These are phyloP conservation scores for Rhexocercosporidium sp. DNA, from an alignment of 2,329 filamentous ascomycete species.

Conservation along the genomic window DNA sequence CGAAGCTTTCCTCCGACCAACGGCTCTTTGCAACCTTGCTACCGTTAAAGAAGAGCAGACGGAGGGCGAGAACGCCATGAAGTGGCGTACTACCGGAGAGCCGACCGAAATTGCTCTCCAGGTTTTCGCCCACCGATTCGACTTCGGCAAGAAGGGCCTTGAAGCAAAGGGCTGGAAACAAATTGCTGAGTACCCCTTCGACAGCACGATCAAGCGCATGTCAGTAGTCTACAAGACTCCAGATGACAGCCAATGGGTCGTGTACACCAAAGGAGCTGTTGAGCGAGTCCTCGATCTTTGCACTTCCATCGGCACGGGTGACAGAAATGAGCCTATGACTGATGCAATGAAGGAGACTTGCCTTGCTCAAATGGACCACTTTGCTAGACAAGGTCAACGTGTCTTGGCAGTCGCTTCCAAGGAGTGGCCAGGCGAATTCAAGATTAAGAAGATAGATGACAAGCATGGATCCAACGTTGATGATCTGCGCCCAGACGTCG, in stretches of 20 bases:
- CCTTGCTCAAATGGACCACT: conserved; percentile 69
- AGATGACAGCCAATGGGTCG: conserved; percentile 45
- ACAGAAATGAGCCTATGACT: conserved; percentile 27
- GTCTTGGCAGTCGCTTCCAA: conserved; percentile 61
- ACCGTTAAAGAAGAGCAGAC: conserved; percentile 49
- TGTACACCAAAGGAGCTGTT: conserved; percentile 72
- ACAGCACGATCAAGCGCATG: conserved; percentile 79
- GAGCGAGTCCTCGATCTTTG: conserved; percentile 71
- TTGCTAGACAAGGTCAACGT: conserved; percentile 70
- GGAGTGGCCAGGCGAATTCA: conserved; percentile 1
- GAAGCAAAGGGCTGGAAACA: conserved; percentile 57
- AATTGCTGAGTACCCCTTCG: conserved; percentile 73
- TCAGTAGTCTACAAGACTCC: conserved; percentile 66
- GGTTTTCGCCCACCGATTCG: conserved; percentile 73
- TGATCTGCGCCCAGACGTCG: conserved; percentile 49
- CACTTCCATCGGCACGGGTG: conserved; percentile 47
- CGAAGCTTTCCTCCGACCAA: conserved; percentile 56
- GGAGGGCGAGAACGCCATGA: conserved; percentile 45
- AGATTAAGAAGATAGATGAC: conserved; percentile 44
- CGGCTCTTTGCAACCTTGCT: conserved; percentile 63
- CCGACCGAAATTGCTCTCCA: conserved; percentile 77
- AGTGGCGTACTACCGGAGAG: conserved; percentile 66
- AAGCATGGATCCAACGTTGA: conserved; percentile 43
- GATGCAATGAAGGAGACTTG: conserved; percentile 50
- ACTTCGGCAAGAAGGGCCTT: conserved; percentile 53